phyloP scores from a whole-genome alignment of 768 basidiomycete genomes.

The Amanita fuliginea region DNA sequence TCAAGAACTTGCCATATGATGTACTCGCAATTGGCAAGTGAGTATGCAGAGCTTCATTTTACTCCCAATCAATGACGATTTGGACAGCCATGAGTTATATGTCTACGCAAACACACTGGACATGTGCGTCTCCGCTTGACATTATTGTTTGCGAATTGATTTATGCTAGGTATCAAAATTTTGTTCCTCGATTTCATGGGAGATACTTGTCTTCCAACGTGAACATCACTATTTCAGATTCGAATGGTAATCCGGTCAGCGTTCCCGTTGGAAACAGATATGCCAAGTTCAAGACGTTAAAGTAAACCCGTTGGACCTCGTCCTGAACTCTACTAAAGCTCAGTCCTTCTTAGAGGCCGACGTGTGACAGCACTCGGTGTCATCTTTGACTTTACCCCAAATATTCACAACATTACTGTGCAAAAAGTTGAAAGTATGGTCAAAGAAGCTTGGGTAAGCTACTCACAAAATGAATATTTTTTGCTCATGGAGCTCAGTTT shows the following conservation, averaged over 20 bases:
- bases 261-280: constrained; percentile 39
- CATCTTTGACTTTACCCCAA: constrained; percentile 65
- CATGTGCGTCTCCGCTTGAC: constrained; percentile 30
- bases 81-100: constrained; percentile 70
- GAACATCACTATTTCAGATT: constrained; percentile 62
- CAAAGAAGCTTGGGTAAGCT: constrained; percentile 61
- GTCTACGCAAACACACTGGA: constrained; percentile 55
- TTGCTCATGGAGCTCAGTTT: constrained; percentile 36
- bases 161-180: constrained; percentile 42
- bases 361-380: constrained; percentile 74
- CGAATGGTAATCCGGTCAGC: constrained; percentile 23
- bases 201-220: constrained; percentile 79
- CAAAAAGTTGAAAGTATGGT: constrained; percentile 68
- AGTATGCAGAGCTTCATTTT: constrained; percentile 13
- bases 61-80: neutral
- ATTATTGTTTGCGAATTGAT: neutral
- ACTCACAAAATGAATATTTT: neutral
- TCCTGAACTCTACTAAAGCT: neutral
- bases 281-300: constrained; percentile 61
- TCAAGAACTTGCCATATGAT: constrained; percentile 69
- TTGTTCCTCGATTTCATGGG: constrained; percentile 54
- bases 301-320: constrained; percentile 28
- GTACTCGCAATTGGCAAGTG: constrained; percentile 78
- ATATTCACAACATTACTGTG: constrained; percentile 62
- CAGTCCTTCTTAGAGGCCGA: constrained; percentile 33